Percentiles rank a stretch among this genome's conserved stretches.
These are phyloP conservation scores for Miscanthus lutarioriparius DNA, from an alignment of 176 grass and related monocot genomes.

Conservation along the genomic window DNA sequence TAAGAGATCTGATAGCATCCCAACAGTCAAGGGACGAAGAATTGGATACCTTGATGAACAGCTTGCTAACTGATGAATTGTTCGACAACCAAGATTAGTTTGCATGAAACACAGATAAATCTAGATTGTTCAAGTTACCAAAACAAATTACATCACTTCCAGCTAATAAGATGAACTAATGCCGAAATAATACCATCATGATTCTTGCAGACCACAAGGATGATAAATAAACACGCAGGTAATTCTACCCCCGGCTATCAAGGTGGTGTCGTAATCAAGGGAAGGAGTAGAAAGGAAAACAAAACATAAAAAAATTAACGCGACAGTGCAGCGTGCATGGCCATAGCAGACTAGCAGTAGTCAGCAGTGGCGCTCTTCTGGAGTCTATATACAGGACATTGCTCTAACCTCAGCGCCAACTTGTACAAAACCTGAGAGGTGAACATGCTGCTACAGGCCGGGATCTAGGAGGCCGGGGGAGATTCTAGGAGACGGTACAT, in stretches of 20 bases:
- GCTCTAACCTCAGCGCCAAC: conserved; percentile 16
- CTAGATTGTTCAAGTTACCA: neutral
- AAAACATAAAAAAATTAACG: neutral
- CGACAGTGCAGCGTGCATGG: neutral
- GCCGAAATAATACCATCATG: neutral
- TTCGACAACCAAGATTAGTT: neutral
- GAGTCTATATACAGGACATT: conserved; percentile 36
- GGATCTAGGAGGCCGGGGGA: conserved; percentile 35
- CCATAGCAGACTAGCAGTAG: neutral
- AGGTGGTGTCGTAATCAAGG: neutral
- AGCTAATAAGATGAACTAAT: conserved; percentile 9
- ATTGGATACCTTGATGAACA: neutral
- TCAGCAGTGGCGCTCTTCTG: neutral
- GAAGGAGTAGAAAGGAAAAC: neutral
- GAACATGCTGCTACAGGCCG: neutral
- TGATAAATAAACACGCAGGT: neutral
- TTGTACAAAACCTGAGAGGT: conserved; percentile 24
- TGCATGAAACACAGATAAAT: neutral
- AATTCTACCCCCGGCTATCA: conserved; percentile 1
- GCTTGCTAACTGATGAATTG: neutral
- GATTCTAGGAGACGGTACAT: conserved; percentile 55
- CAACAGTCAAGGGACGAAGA: neutral
- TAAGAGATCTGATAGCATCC: neutral
- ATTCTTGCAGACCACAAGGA: conserved; percentile 3
- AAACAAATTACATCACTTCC: neutral